Conservation (phyloP, 805 yeast species). For the Yamadazyma phyllophila region DNA sequence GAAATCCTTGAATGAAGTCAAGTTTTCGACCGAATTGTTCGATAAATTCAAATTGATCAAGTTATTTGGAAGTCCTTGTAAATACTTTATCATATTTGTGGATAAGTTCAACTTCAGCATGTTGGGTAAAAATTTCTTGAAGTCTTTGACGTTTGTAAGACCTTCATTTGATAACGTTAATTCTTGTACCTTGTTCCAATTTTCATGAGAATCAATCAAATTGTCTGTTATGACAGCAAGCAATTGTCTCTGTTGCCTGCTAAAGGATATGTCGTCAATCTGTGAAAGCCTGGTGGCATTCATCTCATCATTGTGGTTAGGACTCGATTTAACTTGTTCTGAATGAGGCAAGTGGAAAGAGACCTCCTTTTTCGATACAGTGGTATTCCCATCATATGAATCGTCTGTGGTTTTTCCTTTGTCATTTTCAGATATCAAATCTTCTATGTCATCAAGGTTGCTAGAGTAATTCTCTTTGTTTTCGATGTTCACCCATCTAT, state of each 20-base stretch:
- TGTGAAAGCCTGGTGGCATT: slow-evolving; percentile 38
- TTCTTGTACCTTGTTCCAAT: slow-evolving; percentile 42
- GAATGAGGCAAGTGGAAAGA: slow-evolving; percentile 39
- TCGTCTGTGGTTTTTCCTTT: background rate
- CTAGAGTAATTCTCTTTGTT: slow-evolving; percentile 17
- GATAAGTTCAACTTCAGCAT: slow-evolving; percentile 40
- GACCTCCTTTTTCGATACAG: slow-evolving; percentile 30
- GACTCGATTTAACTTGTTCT: slow-evolving; percentile 14
- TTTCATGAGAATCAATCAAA: slow-evolving; percentile 34
- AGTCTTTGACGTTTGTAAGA: slow-evolving; percentile 43
- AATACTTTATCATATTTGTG: slow-evolving; percentile 38
- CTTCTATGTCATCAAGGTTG: slow-evolving; percentile 40
- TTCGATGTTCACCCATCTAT: slow-evolving; percentile 27
- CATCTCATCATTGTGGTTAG: slow-evolving; percentile 24
- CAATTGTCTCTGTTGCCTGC: slow-evolving; percentile 43
- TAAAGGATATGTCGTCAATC: slow-evolving; percentile 45
- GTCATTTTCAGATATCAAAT: slow-evolving; percentile 17
- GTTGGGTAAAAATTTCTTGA: slow-evolving; percentile 45
- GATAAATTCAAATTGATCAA: slow-evolving; percentile 39
- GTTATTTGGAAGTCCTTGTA: slow-evolving; percentile 45
- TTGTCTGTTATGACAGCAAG: slow-evolving; percentile 46
- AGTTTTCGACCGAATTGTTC: slow-evolving; percentile 36
- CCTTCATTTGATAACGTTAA: slow-evolving; percentile 33
- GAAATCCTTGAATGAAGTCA: slow-evolving; percentile 41
- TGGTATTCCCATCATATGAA: slow-evolving; percentile 7